Conservation (phyloP, 1,284 basidiomycete species). For the Trametes hirsuta region DNA sequence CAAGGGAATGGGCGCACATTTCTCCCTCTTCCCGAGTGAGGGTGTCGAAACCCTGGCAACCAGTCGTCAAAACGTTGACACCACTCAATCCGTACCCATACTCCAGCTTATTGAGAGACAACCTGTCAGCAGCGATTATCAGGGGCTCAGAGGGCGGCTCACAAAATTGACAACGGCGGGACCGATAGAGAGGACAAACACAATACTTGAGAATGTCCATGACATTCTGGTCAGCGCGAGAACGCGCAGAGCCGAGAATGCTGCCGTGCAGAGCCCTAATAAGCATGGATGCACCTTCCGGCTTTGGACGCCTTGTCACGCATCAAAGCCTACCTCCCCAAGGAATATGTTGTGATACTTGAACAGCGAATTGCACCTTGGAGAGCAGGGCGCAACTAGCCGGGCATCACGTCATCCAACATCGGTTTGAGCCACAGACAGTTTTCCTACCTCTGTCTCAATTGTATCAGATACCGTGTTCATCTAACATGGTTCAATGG, state of each 20-base stretch:
- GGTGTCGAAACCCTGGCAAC: neutral
- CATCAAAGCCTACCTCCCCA: neutral
- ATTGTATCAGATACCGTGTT: neutral
- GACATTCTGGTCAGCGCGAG: constrained; percentile 3
- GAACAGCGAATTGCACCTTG: neutral
- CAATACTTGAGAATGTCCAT: neutral
- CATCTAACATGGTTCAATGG: neutral
- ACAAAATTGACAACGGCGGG: neutral
- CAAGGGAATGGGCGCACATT: neutral
- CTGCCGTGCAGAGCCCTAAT: neutral
- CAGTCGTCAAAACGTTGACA: neutral
- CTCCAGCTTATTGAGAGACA: neutral
- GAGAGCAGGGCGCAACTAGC: neutral
- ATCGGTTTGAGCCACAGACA: neutral
- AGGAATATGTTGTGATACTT: neutral
- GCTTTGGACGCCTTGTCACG: neutral
- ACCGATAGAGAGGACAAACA: neutral
- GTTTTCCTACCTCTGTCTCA: no score
- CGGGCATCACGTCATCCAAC: neutral
- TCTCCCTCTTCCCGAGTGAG: no score
- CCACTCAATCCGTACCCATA: neutral
- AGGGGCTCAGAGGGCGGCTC: neutral
- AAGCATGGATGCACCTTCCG: neutral
- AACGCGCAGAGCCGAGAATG: constrained; percentile 8
- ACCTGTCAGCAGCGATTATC: neutral